Conservation (phyloP, 2,329 filamentous ascomycete species). For the Knoxdaviesia capensis region DNA sequence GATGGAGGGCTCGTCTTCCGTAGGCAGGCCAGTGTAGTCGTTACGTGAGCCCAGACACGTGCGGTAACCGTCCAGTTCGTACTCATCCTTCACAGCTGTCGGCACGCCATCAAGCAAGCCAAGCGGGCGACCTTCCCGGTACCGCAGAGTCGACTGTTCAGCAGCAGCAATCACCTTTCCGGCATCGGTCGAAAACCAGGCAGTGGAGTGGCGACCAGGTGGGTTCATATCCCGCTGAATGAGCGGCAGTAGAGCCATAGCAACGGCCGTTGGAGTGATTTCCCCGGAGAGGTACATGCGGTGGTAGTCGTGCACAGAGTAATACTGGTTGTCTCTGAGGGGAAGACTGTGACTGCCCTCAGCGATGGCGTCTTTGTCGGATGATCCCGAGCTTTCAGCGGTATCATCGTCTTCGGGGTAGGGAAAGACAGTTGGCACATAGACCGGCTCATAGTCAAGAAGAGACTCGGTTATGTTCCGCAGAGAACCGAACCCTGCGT, state of each 20-base stretch:
- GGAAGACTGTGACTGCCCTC: no score
- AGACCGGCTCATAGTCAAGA: constrained; percentile 26
- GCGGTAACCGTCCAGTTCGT: constrained; percentile 54
- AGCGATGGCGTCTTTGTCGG: not conserved
- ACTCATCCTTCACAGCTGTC: constrained; percentile 57
- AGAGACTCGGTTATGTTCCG: constrained; percentile 30
- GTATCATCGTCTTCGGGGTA: no score
- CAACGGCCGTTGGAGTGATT: constrained; percentile 24
- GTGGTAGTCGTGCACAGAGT: constrained; percentile 24
- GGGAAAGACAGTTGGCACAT: constrained; percentile 24
- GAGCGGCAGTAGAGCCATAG: constrained; percentile 21
- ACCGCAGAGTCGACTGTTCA: constrained; percentile 21
- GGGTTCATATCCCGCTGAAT: constrained; percentile 18
- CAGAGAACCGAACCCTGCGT: constrained; percentile 41
- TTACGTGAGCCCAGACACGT: constrained; percentile 42
- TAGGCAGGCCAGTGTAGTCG: constrained; percentile 31
- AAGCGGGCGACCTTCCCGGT: constrained; percentile 33
- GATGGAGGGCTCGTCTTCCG: constrained; percentile 12
- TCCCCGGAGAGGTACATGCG: constrained; percentile 21
- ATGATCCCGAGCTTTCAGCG: constrained; percentile 18
- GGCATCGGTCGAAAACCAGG: constrained; percentile 22
- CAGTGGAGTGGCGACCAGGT: constrained; percentile 18
- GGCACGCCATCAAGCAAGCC: constrained; percentile 54
- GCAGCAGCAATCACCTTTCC: constrained; percentile 21
- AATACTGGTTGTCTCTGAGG: constrained; percentile 4